A percentile compares a stretch with the other conserved stretches of the same genome.
These are phyloP conservation scores for Ustilago xerochloae DNA, from an alignment of 1,284 basidiomycete species.

Conservation along the genomic window DNA sequence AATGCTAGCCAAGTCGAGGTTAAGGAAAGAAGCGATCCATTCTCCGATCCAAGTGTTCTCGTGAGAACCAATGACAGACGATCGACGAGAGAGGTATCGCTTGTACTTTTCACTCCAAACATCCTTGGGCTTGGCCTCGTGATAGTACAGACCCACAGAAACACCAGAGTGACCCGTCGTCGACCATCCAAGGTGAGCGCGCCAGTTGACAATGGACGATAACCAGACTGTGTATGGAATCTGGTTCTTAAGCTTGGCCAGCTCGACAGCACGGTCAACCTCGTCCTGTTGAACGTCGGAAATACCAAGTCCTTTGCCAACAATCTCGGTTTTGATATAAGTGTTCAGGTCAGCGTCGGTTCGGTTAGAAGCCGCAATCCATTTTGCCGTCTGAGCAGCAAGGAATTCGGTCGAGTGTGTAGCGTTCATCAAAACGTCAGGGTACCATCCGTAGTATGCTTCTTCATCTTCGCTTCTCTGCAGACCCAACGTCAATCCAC, in stretches of 20 bases:
- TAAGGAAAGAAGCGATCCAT: slow-evolving; percentile 46
- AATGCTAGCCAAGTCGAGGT: slow-evolving; percentile 47
- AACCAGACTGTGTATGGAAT: slow-evolving; percentile 46
- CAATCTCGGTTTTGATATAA: slow-evolving; percentile 50
- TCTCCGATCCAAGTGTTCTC: slow-evolving; percentile 62
- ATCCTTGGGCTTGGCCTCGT: slow-evolving; percentile 39
- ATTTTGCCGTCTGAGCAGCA: slow-evolving; percentile 41
- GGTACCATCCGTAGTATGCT: slow-evolving; percentile 54
- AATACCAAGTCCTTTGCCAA: slow-evolving; percentile 48
- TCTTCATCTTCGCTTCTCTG: slow-evolving; percentile 52
- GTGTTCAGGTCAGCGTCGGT: slow-evolving; percentile 53
- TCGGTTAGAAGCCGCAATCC: slow-evolving; percentile 48
- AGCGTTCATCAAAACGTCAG: slow-evolving; percentile 57
- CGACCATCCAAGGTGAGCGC: slow-evolving; percentile 57
- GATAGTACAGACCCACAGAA: slow-evolving; percentile 52
- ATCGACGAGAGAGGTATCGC: slow-evolving; percentile 18
- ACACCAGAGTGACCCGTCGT: slow-evolving; percentile 56
- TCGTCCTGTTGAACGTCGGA: slow-evolving; percentile 53
- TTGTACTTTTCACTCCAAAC: slow-evolving; percentile 24
- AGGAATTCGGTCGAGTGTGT: slow-evolving; percentile 64
- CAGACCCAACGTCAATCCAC: slow-evolving; percentile 58
- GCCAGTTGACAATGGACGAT: slow-evolving; percentile 53
- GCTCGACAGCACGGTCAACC: slow-evolving; percentile 41
- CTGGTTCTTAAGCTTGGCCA: slow-evolving; percentile 41
- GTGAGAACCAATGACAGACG: slow-evolving; percentile 49